Evolutionary conservation across 1,284 basidiomycete genomes (phyloP).

Genomic region (Ceratorhiza oryzae-sativae): DNA sequence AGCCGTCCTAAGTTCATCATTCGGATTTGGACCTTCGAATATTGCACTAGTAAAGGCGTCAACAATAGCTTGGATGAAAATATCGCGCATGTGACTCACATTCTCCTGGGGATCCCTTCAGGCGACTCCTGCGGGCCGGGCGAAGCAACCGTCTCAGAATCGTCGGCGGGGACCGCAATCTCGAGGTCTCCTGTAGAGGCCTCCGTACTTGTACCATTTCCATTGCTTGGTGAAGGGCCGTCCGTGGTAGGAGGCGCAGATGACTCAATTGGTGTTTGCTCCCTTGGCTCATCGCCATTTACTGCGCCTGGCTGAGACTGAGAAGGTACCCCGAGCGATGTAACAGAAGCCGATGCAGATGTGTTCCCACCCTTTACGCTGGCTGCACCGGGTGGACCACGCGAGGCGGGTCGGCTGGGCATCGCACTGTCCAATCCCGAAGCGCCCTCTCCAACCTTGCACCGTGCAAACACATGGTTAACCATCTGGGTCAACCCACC

Average conservation of each 20-base stretch:
- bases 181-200: neutral
- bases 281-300: neutral
- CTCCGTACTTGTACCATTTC: neutral
- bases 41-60: slow-evolving; percentile 39
- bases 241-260: neutral
- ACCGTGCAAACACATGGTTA: slow-evolving; percentile 87
- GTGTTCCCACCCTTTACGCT: neutral
- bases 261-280: neutral
- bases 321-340: neutral
- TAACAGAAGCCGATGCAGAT: slow-evolving; percentile 20
- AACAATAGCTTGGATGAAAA: neutral
- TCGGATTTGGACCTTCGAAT: slow-evolving; percentile 48
- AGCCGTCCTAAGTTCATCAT: slow-evolving; percentile 47
- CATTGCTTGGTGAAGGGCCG: neutral
- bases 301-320: neutral
- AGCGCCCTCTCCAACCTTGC: slow-evolving; percentile 32
- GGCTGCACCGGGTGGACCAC: neutral
- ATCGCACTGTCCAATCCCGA: neutral
- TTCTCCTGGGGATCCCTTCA: neutral
- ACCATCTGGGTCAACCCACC: slow-evolving; percentile 97
- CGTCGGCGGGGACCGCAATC: neutral
- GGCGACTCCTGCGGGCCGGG: neutral
- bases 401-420: slow-evolving; percentile 6
- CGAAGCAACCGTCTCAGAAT: neutral
- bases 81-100: neutral